Base-by-base conservation (phyloP, 352 stramenopile species). In the Phytopythium boreale region DNA sequence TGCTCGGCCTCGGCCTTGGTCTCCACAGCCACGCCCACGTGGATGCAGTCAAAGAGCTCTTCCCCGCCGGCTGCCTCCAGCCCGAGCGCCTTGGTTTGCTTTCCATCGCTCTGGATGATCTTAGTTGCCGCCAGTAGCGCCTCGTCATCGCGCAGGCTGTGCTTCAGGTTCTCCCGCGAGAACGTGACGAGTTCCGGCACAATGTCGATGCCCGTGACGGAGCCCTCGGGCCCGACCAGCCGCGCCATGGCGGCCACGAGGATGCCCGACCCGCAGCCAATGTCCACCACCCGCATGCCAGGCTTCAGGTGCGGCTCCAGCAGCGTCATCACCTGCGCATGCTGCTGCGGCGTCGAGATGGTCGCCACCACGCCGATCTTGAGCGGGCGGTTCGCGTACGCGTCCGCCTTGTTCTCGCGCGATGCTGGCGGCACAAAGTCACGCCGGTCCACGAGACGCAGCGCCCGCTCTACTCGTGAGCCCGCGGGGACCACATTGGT, bases 261-360 rank as follows among this genome's bases (percentile, higher is more conserved):
- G 59, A 92, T 77, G 12, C 88, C 88, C 2, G 88, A 95, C n/a
- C 88, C 88, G 37, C 80, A 90, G 29, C 88, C 88, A 22, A 95
- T 63, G 61, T 95, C 88, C 51, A 96, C 66, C 0, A 81, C 82
- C 1, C 51, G 70, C 61, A 80, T 84, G 1, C 85, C 85, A 17
- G 80, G 73, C 56, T 89, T 72, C 59, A 95, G 59, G 41, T 94
- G 85, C 24, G 70, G 52, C 57, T 88, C 82, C 0, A 95, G 58
- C n/a, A 90, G 57, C 20, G 75, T 68, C 60, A 95, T 59, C 15
- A 94, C 85, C 66, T 93, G 81, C 31, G 87, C 87, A 51, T 95
- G 87, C 56, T 94, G 87, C 68, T 95, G 87, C 19, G 87, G 87
- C 17, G 87, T 95, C 37, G 87, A 95, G 59, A 95, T 95, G 11